Evolutionary conservation across 2,329 filamentous ascomycete species (phyloP), one percentile per base, ranked within the genome.

Genomic region (Coniochaeta sp.): DNA sequence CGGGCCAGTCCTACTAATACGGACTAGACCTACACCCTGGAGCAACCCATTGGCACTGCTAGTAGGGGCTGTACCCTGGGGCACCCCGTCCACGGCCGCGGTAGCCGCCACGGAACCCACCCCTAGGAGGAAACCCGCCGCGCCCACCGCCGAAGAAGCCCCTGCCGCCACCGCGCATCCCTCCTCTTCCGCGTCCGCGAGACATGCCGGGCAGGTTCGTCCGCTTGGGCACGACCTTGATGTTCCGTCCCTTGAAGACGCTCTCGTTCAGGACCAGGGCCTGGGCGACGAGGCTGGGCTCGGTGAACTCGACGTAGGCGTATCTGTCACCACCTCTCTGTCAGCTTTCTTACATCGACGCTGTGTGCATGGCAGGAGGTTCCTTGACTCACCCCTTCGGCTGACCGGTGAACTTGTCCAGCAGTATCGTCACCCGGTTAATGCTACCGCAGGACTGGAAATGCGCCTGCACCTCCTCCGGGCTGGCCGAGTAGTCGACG

Each of bases 351-450:
- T n/a, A n/a, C n/a, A n/a, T n/a, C n/a, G n/a, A n/a, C n/a, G n/a
- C n/a, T n/a, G 31, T 48, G 22, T 16, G 6, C 6, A 30, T 6
- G 33, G 33, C 14, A 30, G 16, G 16, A 27, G 16, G 8, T n/a
- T n/a, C 16, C n/a, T n/a, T n/a, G 20, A 63, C 86, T 71, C 76
- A 96, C 91, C 94, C 94, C 78, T 99, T 99, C n/a, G 94, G 94
- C 76, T 97, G 91, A 57, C 94, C 94, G 10, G 91, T 96, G 66
- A 96, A 97, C 76, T 99, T 99, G 75, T 99, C 94, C 61, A 99
- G 75, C 60, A 99, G 76, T 60, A 99, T 99, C 1, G 94, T 99
- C 54, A 99, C 94, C 55, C 94, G 87, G 71, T 99, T 99, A 76
- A 99, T 99, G 60, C 88, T 90, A 55, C 94, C 94, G 63, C 91